Conservation (phyloP, 106 monocot genomes). For the Dendrobium chrysotoxum region DNA sequence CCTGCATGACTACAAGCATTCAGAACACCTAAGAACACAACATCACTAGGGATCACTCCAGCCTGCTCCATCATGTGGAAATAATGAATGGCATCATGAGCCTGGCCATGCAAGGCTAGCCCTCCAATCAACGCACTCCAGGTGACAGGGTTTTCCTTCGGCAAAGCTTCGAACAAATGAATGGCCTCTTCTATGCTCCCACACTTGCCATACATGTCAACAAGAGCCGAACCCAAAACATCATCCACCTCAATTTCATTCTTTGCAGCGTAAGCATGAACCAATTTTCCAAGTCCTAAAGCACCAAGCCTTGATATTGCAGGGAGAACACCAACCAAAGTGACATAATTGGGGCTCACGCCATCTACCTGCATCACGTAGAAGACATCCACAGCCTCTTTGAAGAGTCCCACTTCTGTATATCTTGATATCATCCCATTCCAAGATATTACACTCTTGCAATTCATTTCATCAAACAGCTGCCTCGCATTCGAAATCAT, state of each 20-base stretch:
- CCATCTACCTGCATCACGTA: constrained; percentile 23
- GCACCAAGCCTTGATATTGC: constrained; percentile 35
- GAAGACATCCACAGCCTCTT: constrained; percentile 39
- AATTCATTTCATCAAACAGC: constrained; percentile 36
- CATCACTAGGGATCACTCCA: constrained; percentile 35
- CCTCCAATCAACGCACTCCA: constrained; percentile 60
- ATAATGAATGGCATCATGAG: constrained; percentile 31
- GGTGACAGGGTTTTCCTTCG: constrained; percentile 29
- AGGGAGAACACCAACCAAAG: constrained; percentile 42
- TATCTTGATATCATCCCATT: constrained; percentile 47
- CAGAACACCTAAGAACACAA: constrained; percentile 23
- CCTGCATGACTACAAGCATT: constrained; percentile 40
- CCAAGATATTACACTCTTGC: constrained; percentile 41
- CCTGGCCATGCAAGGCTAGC: constrained; percentile 51
- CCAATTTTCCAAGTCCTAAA: constrained; percentile 42
- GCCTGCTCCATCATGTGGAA: constrained; percentile 39
- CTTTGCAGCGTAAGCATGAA: constrained; percentile 28
- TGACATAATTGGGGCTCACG: constrained; percentile 34
- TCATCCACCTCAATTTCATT: constrained; percentile 36
- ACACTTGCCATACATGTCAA: constrained; percentile 77
- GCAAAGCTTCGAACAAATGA: constrained; percentile 42
- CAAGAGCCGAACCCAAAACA: constrained; percentile 44
- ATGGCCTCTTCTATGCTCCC: constrained; percentile 45
- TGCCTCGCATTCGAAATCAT: constrained; percentile 18
- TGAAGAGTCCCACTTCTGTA: constrained; percentile 29